Base-by-base conservation (phyloP, 73 alveolate genomes). In the Paramecium bursaria region DNA sequence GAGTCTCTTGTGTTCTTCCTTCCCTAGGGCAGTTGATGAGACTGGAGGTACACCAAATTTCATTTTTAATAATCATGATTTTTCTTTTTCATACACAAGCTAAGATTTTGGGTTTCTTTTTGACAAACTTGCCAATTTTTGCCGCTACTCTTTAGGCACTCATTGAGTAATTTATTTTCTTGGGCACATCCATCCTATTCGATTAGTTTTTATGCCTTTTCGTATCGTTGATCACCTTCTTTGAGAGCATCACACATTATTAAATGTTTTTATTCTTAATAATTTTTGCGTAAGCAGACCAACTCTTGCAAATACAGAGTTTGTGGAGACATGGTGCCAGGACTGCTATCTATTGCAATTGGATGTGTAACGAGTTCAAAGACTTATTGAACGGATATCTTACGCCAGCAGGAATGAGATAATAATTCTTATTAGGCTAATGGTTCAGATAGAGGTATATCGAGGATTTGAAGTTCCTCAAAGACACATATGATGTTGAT, bases 301-400 rank as follows among this genome's bases (percentile, higher is more conserved):
- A 67, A 67, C 44, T 67, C 4, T 42, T 67, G 15, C 44, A 31
- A 31, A 42, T 67, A 11, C 44, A 67, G 17, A 47, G 46, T 1
- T 30, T 67, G 10, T 67, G 82, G 82, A 77, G 88, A 77, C 88
- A 77, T 77, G 88, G 88, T 15, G 76, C 88, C 6, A 51, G 88
- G 25, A 53, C 75, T 4, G 74, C 88, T 35, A 44, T 77, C 9
- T 31, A 31, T 52, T 39, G 75, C 19, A 77, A 60, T 77, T 75
- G 75, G 74, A 55, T 30, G 27, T 33, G 61, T 27, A 60, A 52
- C 6, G 39, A 75, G 27, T 50, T 53, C 48, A 21, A 27, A 11
- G 50, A 74, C 15, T n/a, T 44, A n/a, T 49, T 67, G 50, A 54
- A 35, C 39, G 88, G 88, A 11, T 46, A 53, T 11, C 73, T 77